Evolutionary conservation across 139 green algal genomes (phyloP), one percentile per base, ranked within the genome.

Genomic region (Haematococcus lacustris): DNA sequence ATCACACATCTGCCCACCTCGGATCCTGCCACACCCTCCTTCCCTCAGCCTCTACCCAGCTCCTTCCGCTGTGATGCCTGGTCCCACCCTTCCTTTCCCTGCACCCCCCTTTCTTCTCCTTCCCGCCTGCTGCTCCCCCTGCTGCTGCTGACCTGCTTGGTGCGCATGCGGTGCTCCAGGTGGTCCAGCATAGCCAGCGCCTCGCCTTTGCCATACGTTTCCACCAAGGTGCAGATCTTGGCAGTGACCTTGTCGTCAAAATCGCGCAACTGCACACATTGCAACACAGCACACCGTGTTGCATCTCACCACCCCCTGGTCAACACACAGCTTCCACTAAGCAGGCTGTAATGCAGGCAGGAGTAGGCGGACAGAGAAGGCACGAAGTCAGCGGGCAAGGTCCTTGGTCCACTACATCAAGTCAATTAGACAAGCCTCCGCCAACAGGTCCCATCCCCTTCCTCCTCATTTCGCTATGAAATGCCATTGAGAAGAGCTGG

Each of bases 231-330:
- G 6, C 28, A 65, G 53, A 79, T 28, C 73, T 79, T 79, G 66
- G 32, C 74, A 2, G 70, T 51, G 30, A 66, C 73, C 65, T 78
- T 78, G 32, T 78, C 73, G 34, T 78, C 73, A 78, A 78, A 78
- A 51, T 78, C 73, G 26, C 53, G 70, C 25, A 75, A 34, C 70
- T 75, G 70, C 67, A 72, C 9, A 53, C 7, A 70, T 13, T 25
- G 59, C 21, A 59, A 28, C 32, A 47, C 30, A 59, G 7, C 32
- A 47, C 30, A 47, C 62, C 13, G 43, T 13, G 23, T 13, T 13
- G 9, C 57, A 65, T 33, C 25, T 35, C 62, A 68, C 33, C 43
- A 33, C 21, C 32, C 23, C 5, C 5, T 13, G 5, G 26, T 65
- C 9, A 13, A 33, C 21, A 25, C 23, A 33, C 5, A 37, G 17